Evolutionary conservation across 768 basidiomycete genomes (phyloP), one percentile per base, ranked within the genome.

Genomic region (Fistulinella prunicolor): DNA sequence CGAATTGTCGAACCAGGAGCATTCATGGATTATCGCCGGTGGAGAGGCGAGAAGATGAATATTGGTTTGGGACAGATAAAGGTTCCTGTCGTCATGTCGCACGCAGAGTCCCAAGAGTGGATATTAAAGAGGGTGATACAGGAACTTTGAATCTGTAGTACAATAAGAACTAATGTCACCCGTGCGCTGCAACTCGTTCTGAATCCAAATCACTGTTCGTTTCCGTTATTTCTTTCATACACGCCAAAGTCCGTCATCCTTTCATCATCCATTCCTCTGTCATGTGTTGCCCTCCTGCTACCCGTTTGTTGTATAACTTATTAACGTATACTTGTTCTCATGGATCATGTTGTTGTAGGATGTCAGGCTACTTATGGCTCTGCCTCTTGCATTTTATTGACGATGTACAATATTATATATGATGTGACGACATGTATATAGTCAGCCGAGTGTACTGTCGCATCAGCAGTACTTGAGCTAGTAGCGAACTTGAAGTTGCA

Each of bases 61-160:
- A 38, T 46, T 17, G 46, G 51, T 20, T 17, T 51, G 2, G 47
- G 47, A 4, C 59, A 58, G 47, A 24, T 55, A 26, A 61, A 58
- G 38, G 49, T 53, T 5, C 54, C 54, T 2, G 47, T 47, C 12
- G 51, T 60, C 20, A 16, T 60, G 32, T 24, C n/a, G 0, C 30
- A 46, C 4, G 24, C 12, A 4, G 38, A 41, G 16, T 26, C 42
- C 16, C 37, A 28, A 6, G 51, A 51, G 9, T 54, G 55, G 55
- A 37, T 59, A 3, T 24, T 26, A 16, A 35, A 42, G 12, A 51
- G 42, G 38, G 57, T 51, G 3, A 23, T 32, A 6, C 24, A n/a
- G 9, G 57, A 50, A 26, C 21, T 59, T 6, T 53, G n/a, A n/a
- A n/a, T n/a, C n/a, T n/a, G n/a, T n/a, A n/a, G n/a, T n/a, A n/a